Base-by-base conservation (phyloP, 495 filamentous ascomycete species). In the Penicillium verhagenii region DNA sequence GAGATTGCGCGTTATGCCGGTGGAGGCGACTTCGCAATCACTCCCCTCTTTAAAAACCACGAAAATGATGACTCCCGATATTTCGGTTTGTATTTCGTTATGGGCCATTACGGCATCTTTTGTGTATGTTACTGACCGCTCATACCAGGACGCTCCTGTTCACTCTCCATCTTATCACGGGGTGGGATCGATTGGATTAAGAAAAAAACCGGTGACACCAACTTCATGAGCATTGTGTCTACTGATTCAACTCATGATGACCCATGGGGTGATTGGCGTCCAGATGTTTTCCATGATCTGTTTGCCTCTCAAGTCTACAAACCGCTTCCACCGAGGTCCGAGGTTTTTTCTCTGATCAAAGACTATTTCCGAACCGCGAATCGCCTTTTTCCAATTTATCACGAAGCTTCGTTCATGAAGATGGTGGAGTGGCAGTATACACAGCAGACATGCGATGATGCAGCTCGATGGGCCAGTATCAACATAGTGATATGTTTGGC, bases 171-270 rank as follows among this genome's bases (percentile, higher is more conserved):
- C 53, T 85, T 96, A 69, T 96, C 92, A 2, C 90, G 90, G 19
- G 92, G 93, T 66, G 94, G 94, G 37, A 91, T 98, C 47, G 88
- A 96, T 63, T 98, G 95, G 93, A 92, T 98, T 46, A 97, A 96
- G 60, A 85, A 89, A 53, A 97, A 93, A 74, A 96, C 92, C 26
- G 94, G 94, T 16, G 93, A 97, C 61, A 80, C 64, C 14, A 91
- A 87, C 4, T 96, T 96, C 70, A 86, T 96, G 66, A 82, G 85
- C 31, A 88, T 95, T 82, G 86, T 97, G 28, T 84, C 86, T 5
- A 78, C 84, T 21, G 79, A 83, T 20, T 86, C 86, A 0, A 78
- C 82, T 18, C 85, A 91, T 55, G 89, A 93, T 52, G 85, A 86
- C 64, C 91, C 91, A 54, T 96, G 88, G 88, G 86, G 85, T 46